These are phyloP conservation scores for Aegilops umbellulata DNA, from an alignment of 176 grass and related monocot species.

Conservation along the genomic window DNA sequence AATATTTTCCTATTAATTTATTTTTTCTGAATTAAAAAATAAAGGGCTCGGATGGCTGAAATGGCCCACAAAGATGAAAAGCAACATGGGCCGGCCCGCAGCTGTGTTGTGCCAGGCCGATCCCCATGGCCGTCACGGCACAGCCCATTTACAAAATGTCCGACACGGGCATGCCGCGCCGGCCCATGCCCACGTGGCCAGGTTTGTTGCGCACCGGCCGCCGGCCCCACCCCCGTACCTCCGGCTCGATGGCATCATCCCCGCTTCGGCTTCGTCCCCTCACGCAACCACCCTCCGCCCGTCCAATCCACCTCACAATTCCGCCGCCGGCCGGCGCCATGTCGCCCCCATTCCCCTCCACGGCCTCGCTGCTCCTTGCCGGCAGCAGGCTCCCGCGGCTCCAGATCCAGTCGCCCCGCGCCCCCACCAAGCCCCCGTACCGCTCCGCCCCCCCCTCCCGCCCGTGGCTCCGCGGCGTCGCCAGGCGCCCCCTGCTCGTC, in stretches of 20 bases:
- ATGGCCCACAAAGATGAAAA: too few species aligned
- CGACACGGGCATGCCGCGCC: too few species aligned
- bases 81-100: too few species aligned
- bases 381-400: constrained; percentile 39
- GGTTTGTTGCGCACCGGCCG: not conserved
- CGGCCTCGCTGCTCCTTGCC: constrained; percentile 31
- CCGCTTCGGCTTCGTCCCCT: not conserved
- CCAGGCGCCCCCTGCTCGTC: not conserved
- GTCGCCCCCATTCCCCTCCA: not conserved
- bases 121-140: too few species aligned
- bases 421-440: constrained; percentile 40
- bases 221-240: not conserved
- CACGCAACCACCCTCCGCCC: constrained; percentile 21
- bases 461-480: not conserved
- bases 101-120: too few species aligned
- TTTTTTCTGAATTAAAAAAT: too few species aligned
- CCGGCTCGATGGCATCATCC: constrained; percentile 14
- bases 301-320: not conserved
- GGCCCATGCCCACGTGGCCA: too few species aligned
- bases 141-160: too few species aligned
- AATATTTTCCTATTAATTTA: too few species aligned
- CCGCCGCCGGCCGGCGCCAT: constrained; percentile 17
- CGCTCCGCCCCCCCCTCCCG: not conserved
- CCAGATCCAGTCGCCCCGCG: constrained; percentile 39
- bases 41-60: too few species aligned